Percentiles rank a stretch among this genome's conserved stretches.
These are phyloP conservation scores for Polyplosphaeria fusca DNA, from an alignment of 495 filamentous ascomycete genomes.

Conservation along the genomic window DNA sequence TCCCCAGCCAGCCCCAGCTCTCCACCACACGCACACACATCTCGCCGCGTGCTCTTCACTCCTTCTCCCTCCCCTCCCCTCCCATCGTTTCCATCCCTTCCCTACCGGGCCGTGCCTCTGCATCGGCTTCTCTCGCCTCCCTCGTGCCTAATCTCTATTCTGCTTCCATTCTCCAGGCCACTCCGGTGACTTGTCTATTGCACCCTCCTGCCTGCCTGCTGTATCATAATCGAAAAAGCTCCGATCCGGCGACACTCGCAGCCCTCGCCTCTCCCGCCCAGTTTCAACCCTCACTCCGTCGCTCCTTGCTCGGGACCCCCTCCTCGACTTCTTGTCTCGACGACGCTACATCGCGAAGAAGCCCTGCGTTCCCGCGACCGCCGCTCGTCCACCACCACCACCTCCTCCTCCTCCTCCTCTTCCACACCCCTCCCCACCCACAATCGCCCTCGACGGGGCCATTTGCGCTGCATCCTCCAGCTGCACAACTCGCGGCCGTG, in stretches of 20 bases:
- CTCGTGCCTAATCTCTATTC: slow-evolving; percentile 30
- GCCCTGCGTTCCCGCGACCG: slow-evolving; percentile 3
- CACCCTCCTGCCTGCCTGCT: slow-evolving; percentile 20
- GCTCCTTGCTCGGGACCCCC: slow-evolving; percentile 24
- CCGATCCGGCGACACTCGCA: slow-evolving; percentile 13
- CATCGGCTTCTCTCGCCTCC: slow-evolving; percentile 10
- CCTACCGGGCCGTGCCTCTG: slow-evolving; percentile 8
- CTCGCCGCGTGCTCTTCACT: neutral
- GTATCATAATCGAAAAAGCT: slow-evolving; percentile 29
- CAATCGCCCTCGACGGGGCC: slow-evolving; percentile 16
- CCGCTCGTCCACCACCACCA: neutral
- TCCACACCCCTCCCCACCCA: neutral
- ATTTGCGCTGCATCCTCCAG: slow-evolving; percentile 2
- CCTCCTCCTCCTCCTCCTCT: neutral
- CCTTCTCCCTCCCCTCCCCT: slow-evolving; percentile 10
- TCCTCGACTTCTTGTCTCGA: neutral
- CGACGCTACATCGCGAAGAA: neutral
- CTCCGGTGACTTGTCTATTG: slow-evolving; percentile 31
- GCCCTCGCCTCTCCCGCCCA: neutral
- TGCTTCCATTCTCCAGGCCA: slow-evolving; percentile 28
- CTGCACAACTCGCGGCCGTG: neutral
- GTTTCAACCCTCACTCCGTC: slow-evolving; percentile 19
- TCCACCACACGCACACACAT: no score
- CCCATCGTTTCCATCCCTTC: slow-evolving; percentile 2
- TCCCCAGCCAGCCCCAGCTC: no score